Percentiles rank a stretch among this genome's conserved stretches.
Conservation (phyloP, 2,329 filamentous ascomycete genomes). For the Penicillium brevicompactum region DNA sequence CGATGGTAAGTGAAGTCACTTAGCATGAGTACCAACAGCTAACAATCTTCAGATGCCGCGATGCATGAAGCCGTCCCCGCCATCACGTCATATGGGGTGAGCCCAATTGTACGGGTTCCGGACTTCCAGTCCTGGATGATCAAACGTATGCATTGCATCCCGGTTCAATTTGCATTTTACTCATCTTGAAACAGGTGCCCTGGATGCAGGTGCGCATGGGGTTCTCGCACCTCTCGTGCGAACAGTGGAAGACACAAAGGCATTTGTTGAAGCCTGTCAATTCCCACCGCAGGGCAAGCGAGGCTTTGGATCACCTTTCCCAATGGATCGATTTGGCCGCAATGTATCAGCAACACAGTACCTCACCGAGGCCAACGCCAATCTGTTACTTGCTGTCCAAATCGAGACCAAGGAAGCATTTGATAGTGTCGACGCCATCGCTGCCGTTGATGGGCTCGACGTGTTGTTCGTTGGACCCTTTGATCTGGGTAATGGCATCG, state of each 20-base stretch:
- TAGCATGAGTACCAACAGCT: not conserved
- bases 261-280: slow-evolving; percentile 55
- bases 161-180: not conserved
- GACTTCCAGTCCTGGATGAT: slow-evolving; percentile 65
- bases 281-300: slow-evolving; percentile 59
- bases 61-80: slow-evolving; percentile 60
- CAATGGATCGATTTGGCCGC: slow-evolving; percentile 46
- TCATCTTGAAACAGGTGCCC: slow-evolving; percentile 44
- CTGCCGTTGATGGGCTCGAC: slow-evolving; percentile 55
- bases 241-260: slow-evolving; percentile 55
- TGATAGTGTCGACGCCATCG: slow-evolving; percentile 51
- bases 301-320: slow-evolving; percentile 60
- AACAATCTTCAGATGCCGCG: slow-evolving; percentile 29
- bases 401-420: slow-evolving; percentile 46
- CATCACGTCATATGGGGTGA: slow-evolving; percentile 45
- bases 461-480: slow-evolving; percentile 58
- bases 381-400: slow-evolving; percentile 53
- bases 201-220: slow-evolving; percentile 63
- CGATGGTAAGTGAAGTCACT: slow-evolving; percentile 41
- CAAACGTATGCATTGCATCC: slow-evolving; percentile 48
- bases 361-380: slow-evolving; percentile 57
- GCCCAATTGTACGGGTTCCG: slow-evolving; percentile 52
- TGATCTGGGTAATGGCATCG: slow-evolving; percentile 61
- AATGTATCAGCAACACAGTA: slow-evolving; percentile 48
- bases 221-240: slow-evolving; percentile 58